A percentile compares a stretch with the other conserved stretches of the same genome.
Conservation (phyloP, 345 rosid species). For the Adansonia digitata region DNA sequence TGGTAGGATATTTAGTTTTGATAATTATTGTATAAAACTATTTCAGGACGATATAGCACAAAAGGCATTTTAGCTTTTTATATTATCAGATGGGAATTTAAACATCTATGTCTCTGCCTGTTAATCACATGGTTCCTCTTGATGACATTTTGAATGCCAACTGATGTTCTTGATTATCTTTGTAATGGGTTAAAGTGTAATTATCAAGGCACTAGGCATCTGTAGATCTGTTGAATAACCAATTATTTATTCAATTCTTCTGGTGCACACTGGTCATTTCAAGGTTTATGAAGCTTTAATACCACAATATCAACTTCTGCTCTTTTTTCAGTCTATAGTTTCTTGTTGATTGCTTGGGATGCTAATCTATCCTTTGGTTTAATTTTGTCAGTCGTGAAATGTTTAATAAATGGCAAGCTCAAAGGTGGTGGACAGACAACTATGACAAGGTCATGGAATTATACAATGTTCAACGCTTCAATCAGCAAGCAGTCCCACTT, state of each 20-base stretch:
- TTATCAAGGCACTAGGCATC: background rate
- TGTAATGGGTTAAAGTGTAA: background rate
- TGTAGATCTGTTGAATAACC: background rate
- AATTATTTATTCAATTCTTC: background rate
- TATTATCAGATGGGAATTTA: background rate
- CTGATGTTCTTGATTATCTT: background rate
- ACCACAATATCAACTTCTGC: background rate
- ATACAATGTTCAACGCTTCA: conserved; percentile 79
- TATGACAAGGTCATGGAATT: conserved; percentile 89
- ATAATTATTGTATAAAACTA: background rate
- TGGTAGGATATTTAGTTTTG: background rate
- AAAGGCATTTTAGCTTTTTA: background rate
- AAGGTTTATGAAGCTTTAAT: conserved; percentile 1
- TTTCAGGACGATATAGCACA: background rate
- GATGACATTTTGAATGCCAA: background rate
- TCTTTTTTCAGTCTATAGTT: background rate
- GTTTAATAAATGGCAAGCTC: conserved; percentile 97
- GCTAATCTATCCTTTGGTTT: background rate
- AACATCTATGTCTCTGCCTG: background rate
- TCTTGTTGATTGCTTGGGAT: background rate
- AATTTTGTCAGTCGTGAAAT: conserved; percentile 70
- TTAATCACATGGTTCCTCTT: background rate
- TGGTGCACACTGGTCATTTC: background rate
- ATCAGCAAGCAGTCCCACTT: conserved; percentile 64
- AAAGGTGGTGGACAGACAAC: conserved; percentile 96